A percentile compares a stretch with the other conserved stretches of the same genome.
These are phyloP conservation scores for Podila epicladia DNA, from an alignment of 192 early-diverging fungal species.

Conservation along the genomic window DNA sequence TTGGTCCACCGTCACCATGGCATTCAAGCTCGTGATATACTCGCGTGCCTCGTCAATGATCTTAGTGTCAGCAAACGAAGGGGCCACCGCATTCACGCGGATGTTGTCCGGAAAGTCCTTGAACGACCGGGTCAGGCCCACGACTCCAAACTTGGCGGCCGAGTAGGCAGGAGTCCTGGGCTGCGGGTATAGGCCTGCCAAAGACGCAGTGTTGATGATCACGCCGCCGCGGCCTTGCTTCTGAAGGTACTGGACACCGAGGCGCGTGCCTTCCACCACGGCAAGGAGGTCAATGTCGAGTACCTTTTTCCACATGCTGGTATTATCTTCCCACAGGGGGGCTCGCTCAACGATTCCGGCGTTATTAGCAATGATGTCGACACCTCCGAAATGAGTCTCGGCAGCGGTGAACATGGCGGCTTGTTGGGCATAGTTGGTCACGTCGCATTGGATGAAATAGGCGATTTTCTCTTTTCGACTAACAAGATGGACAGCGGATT, in stretches of 20 bases:
- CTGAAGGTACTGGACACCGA: slow-evolving; percentile 68
- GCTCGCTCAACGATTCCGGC: slow-evolving; percentile 63
- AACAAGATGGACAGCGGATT: too few relatives aligned
- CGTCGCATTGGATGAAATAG: slow-evolving; percentile 63
- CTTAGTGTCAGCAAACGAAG: slow-evolving; percentile 63
- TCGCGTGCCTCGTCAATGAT: slow-evolving; percentile 54
- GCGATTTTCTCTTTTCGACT: slow-evolving; percentile 26
- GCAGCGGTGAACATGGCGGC: slow-evolving; percentile 51
- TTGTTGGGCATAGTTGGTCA: slow-evolving; percentile 47
- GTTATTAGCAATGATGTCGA: slow-evolving; percentile 73
- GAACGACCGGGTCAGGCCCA: slow-evolving; percentile 65
- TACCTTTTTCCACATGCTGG: slow-evolving; percentile 59
- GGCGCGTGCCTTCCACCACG: slow-evolving; percentile 77
- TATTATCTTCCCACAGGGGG: slow-evolving; percentile 52
- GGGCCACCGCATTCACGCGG: slow-evolving; percentile 72
- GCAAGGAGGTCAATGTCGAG: slow-evolving; percentile 82
- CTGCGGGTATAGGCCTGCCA: slow-evolving; percentile 70
- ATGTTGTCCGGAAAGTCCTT: slow-evolving; percentile 58
- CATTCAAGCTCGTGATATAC: slow-evolving; percentile 22
- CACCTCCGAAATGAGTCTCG: slow-evolving; percentile 58
- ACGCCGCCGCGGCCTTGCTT: slow-evolving; percentile 56
- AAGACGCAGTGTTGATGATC: slow-evolving; percentile 81
- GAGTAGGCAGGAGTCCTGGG: slow-evolving; percentile 74
- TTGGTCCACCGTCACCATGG: slow-evolving; percentile 47
- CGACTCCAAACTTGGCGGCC: slow-evolving; percentile 80